Evolutionary conservation across 768 basidiomycete species (phyloP), one percentile per base, ranked within the genome.

Genomic region (Paxillus involutus): DNA sequence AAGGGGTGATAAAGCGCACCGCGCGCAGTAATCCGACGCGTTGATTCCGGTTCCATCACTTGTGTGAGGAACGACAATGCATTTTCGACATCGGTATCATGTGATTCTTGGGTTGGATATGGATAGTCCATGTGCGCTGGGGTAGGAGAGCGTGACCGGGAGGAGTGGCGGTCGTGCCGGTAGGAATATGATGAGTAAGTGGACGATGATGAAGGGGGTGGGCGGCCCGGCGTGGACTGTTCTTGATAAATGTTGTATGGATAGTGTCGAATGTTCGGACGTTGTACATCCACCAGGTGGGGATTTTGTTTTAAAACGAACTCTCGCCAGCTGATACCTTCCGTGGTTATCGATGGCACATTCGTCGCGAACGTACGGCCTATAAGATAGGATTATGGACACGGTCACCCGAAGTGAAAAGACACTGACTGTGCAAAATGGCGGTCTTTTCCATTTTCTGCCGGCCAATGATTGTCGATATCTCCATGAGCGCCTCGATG

Each of bases 401-500:
- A 11, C 12, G 30, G 44, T 48, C 46, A 39, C 21, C 33, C 19
- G 10, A 35, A 41, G 52, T 37, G 9, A 32, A 43, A 26, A 16
- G 11, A 29, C 39, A 76, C 86, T 59, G 67, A 98, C 96, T 92
- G 68, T 99, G 97, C 41, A 98, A 67, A 17, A 88, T 82, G 0
- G 95, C 96, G 36, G 85, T 80, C 64, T 81, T 86, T 65, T 96
- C 96, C 81, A 97, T 91, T 48, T 80, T 80, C 58, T 78, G 80
- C 57, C 82, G 81, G 8, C 97, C 97, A 57, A 97, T 83, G 42
- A 99, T 86, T 11, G 84, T 76, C 14, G 92, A 88, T 50, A 98
- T 88, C 72, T 99, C 97, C 87, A 98, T 90, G 17, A 98, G 76
- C 6, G 95, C 97, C 69, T 99, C 96, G 35, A 87, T 81, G 66